These are phyloP conservation scores for Penicillium sp. DNA, from an alignment of 2,329 filamentous ascomycete genomes.

Conservation along the genomic window DNA sequence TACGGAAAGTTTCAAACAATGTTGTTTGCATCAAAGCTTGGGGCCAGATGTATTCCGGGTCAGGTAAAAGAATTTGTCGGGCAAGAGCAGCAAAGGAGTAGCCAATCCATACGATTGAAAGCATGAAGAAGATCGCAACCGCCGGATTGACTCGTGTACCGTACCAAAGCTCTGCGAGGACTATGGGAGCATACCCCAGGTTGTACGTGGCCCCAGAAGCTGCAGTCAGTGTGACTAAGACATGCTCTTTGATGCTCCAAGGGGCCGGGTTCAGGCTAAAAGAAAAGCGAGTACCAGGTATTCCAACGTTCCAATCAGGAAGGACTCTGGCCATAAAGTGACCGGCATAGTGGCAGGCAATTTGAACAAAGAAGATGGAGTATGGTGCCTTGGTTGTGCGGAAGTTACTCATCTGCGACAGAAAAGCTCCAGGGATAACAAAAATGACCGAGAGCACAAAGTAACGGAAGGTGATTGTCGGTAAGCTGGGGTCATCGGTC, in stretches of 20 bases:
- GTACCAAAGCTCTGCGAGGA: constrained; percentile 59
- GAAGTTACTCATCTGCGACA: constrained; percentile 57
- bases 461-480: constrained; percentile 55
- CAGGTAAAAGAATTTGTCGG: constrained; percentile 57
- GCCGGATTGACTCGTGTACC: constrained; percentile 52
- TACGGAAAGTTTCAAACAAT: constrained; percentile 54
- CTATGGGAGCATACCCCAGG: constrained; percentile 52
- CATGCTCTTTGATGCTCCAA: constrained; percentile 59
- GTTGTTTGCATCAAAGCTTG: constrained; percentile 57
- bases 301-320: constrained; percentile 47
- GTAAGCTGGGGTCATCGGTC: constrained; percentile 55
- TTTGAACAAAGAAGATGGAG: constrained; percentile 62
- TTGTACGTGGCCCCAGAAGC: constrained; percentile 55
- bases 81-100: constrained; percentile 60
- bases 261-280: constrained; percentile 58
- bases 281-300: constrained; percentile 49
- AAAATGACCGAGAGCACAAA: constrained; percentile 1
- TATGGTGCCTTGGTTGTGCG: constrained; percentile 59
- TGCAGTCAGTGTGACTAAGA: constrained; percentile 55
- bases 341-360: constrained; percentile 56
- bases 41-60: constrained; percentile 57
- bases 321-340: constrained; percentile 53
- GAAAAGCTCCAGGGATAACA: constrained; percentile 53
- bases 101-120: constrained; percentile 57
- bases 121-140: constrained; percentile 61